These are phyloP conservation scores for sunflower (Helianthus annuus) DNA, from an alignment of 129 eudicot species.

Conservation along the genomic window HanXRQr2.0-SUNRISE NC_035446.2:160271439-160271938, in stretches of 20 bases:
- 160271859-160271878: no score
- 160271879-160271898: no score
- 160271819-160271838: no score
- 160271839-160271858: no score
- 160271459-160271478: constrained; percentile 51
- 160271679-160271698: background rate
- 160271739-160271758: background rate
- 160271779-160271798: no score
- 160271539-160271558: constrained; percentile 36
- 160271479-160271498: constrained; percentile 57
- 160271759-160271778: no score
- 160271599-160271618: background rate
- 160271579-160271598: constrained; percentile 34
- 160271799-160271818: no score
- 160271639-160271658: constrained; percentile 23
- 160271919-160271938: no score
- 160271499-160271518: constrained; percentile 51
- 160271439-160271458: constrained; percentile 42
- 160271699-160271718: constrained; percentile 22
- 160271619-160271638: constrained; percentile 8
- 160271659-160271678: constrained; percentile 14
- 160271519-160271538: constrained; percentile 53
- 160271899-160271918: no score
- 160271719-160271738: background rate
- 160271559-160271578: constrained; percentile 32